A percentile compares a stretch with the other conserved stretches of the same genome.
These are phyloP conservation scores for Dendryphion nanum DNA, from an alignment of 2,329 filamentous ascomycete genomes.

Conservation along the genomic window DNA sequence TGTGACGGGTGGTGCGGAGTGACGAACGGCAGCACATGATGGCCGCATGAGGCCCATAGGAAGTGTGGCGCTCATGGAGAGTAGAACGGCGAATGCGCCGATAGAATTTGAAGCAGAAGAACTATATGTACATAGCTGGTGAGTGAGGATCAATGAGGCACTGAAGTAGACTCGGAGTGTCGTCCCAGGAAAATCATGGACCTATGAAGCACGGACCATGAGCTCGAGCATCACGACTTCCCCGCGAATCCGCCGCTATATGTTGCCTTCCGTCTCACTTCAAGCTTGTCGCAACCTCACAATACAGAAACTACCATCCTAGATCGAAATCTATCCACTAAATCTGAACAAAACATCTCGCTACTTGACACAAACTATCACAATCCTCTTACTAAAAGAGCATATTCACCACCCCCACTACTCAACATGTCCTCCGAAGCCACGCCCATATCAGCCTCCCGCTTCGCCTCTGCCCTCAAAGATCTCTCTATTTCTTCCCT, in stretches of 20 bases:
- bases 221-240: slow-evolving; percentile 4
- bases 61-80: slow-evolving; percentile 26
- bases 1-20: slow-evolving; percentile 20
- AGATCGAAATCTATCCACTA: too few relatives aligned
- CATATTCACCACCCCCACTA: background rate
- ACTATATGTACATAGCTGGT: slow-evolving; percentile 1
- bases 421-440: slow-evolving; percentile 61
- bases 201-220: slow-evolving; percentile 9
- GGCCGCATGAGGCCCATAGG: slow-evolving; percentile 29
- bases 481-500: slow-evolving; percentile 66
- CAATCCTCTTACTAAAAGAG: too few relatives aligned
- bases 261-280: too few relatives aligned
- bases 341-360: too few relatives aligned
- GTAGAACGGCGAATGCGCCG: slow-evolving; percentile 1
- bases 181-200: too few relatives aligned
- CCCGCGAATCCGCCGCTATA: too few relatives aligned
- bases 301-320: too few relatives aligned
- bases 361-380: too few relatives aligned
- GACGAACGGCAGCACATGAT: slow-evolving; percentile 13
- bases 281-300: slow-evolving; percentile 1
- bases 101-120: background rate
- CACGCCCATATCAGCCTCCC: slow-evolving; percentile 59
- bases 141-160: background rate
- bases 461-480: slow-evolving; percentile 66
- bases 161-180: background rate